phyloP scores from a whole-genome alignment of 2,329 filamentous ascomycete genomes.

The Amauroascus niger region DNA sequence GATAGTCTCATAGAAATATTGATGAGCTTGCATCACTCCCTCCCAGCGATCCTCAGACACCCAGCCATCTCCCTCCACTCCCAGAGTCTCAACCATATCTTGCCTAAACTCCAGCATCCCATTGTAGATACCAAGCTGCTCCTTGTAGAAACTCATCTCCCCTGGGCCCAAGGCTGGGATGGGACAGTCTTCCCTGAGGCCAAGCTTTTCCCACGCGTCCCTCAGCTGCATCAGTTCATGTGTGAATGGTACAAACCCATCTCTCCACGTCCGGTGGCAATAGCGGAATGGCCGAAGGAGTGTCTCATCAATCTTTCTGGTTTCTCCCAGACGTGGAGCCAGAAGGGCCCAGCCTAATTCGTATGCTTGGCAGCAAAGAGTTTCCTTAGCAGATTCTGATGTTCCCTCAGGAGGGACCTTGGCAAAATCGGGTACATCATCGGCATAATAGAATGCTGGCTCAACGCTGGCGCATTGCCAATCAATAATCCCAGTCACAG shows the following conservation, averaged over 20 bases:
- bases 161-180: constrained; percentile 13
- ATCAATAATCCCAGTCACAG: constrained; percentile 35
- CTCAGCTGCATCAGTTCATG: constrained; percentile 36
- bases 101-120: constrained; percentile 14
- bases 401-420: constrained; percentile 22
- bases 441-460: constrained; percentile 33
- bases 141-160: constrained; percentile 15
- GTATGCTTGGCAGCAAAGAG: constrained; percentile 27
- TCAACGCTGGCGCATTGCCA: constrained; percentile 37
- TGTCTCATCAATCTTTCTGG: constrained; percentile 28
- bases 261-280: constrained; percentile 35
- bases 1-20: constrained; percentile 14
- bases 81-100: constrained; percentile 17
- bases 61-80: constrained; percentile 17
- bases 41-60: constrained; percentile 17
- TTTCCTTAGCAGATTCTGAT: constrained; percentile 10
- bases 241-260: constrained; percentile 32
- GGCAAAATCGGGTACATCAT: constrained; percentile 35
- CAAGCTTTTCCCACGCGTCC: constrained; percentile 31
- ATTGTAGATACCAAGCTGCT: constrained; percentile 16
- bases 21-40: constrained; percentile 13
- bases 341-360: constrained; percentile 16
- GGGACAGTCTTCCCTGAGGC: constrained; percentile 24
- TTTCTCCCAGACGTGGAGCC: constrained; percentile 13
- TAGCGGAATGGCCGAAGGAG: constrained; percentile 35